These are phyloP conservation scores for Henckelia pumila DNA, from an alignment of 257 asterid genomes.

Conservation along the genomic window DNA sequence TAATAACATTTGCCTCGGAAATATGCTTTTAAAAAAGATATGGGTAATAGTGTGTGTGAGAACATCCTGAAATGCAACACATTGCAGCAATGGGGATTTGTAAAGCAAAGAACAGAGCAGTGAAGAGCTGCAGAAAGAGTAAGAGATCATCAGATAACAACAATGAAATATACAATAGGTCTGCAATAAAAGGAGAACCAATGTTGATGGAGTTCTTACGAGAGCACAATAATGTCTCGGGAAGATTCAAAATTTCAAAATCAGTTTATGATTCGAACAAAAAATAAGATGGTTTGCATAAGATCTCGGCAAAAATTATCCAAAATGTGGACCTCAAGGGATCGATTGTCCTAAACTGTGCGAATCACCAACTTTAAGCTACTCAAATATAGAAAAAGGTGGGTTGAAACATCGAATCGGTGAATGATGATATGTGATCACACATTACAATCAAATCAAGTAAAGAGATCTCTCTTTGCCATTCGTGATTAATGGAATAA, in stretches of 20 bases:
- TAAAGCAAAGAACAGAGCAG: too few relatives aligned
- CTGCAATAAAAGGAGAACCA: slow-evolving; percentile 27
- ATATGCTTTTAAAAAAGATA: too few relatives aligned
- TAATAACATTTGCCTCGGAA: too few relatives aligned
- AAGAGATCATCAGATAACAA: slow-evolving; percentile 23
- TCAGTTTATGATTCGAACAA: slow-evolving; percentile 26
- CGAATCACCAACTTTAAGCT: background rate
- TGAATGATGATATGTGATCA: background rate
- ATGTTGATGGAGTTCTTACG: slow-evolving; percentile 50
- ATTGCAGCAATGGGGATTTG: too few relatives aligned
- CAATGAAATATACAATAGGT: slow-evolving; percentile 6
- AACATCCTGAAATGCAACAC: too few relatives aligned
- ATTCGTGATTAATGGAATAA: background rate
- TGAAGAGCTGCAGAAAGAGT: slow-evolving; percentile 30
- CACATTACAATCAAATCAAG: background rate
- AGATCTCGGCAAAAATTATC: background rate
- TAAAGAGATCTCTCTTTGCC: background rate
- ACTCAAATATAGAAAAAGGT: background rate
- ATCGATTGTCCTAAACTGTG: background rate
- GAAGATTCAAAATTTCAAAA: slow-evolving; percentile 52
- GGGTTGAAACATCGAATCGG: background rate
- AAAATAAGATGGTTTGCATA: background rate
- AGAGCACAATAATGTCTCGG: slow-evolving; percentile 57
- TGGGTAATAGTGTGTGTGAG: too few relatives aligned
- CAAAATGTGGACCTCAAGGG: background rate